Conservation (phyloP, 1,284 basidiomycete genomes). For the Ceratobasidium papillatum region DNA sequence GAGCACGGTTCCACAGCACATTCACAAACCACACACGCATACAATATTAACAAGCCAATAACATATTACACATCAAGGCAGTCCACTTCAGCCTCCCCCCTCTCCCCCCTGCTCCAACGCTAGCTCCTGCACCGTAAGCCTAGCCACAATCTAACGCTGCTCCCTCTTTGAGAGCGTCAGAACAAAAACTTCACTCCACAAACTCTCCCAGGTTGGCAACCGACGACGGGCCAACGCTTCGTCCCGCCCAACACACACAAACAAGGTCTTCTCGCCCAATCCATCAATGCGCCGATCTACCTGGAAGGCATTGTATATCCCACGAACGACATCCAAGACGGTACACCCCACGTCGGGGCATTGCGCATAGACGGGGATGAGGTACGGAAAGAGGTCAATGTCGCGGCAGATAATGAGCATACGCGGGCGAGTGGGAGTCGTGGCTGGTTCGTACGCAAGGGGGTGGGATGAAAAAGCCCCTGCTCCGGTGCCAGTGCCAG, state of each 20-base stretch:
- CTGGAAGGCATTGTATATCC: constrained; percentile 6
- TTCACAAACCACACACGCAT: neutral
- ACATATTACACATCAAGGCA: neutral
- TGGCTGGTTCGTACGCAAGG: constrained; percentile 16
- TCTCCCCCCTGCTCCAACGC: neutral
- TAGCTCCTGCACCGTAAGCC: too few species aligned
- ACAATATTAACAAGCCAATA: constrained; percentile 1
- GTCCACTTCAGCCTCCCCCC: neutral
- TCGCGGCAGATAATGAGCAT: constrained; percentile 26
- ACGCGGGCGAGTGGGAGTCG: neutral
- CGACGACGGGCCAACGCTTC: constrained; percentile 27
- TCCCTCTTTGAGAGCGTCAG: constrained; percentile 12
- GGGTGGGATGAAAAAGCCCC: constrained; percentile 15
- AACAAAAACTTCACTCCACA: constrained; percentile 31
- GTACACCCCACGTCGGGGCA: neutral
- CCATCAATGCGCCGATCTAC: constrained; percentile 1
- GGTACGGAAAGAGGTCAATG: neutral
- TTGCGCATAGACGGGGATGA: constrained; percentile 20
- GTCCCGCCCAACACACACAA: constrained; percentile 22
- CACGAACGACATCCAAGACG: constrained; percentile 6
- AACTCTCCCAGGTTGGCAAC: neutral
- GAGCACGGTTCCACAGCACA: neutral
- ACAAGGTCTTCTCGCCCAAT: constrained; percentile 21
- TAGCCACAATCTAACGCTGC: neutral
- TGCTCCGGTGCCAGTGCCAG: neutral